phyloP scores from a whole-genome alignment of 2,329 filamentous ascomycete genomes.

The Hymenotorrendiella dingleyae region DNA sequence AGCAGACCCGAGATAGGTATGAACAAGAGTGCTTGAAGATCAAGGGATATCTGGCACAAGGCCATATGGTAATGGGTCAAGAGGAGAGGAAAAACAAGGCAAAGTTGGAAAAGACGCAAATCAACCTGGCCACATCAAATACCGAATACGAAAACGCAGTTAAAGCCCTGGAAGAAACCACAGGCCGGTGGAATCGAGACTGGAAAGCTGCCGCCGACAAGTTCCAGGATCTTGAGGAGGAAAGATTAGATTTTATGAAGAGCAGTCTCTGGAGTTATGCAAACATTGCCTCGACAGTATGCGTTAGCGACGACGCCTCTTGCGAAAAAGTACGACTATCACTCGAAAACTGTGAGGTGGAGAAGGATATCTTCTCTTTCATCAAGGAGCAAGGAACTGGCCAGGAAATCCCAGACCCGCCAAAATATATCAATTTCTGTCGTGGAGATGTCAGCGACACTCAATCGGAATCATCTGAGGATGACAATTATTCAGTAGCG shows the following conservation, averaged over 20 bases:
- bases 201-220: slow-evolving; percentile 98
- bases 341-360: slow-evolving; percentile 91
- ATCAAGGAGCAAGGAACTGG: slow-evolving; percentile 87
- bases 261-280: slow-evolving; percentile 97
- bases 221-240: slow-evolving; percentile 97
- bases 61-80: slow-evolving; percentile 99
- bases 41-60: slow-evolving; percentile 95
- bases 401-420: slow-evolving; percentile 94
- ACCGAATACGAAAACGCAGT: slow-evolving; percentile 90
- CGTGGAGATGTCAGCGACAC: slow-evolving; percentile 78
- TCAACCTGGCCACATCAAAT: slow-evolving; percentile 85
- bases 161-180: slow-evolving; percentile 91
- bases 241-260: slow-evolving; percentile 94
- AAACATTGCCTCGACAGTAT: slow-evolving; percentile 94
- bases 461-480: slow-evolving; percentile 76
- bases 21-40: slow-evolving; percentile 98
- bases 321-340: slow-evolving; percentile 95
- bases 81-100: slow-evolving; percentile 99
- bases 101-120: slow-evolving; percentile 97
- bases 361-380: slow-evolving; percentile 86
- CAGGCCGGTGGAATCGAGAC: slow-evolving; percentile 91
- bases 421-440: slow-evolving; percentile 98
- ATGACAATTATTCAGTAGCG: slow-evolving; percentile 87
- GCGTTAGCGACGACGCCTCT: slow-evolving; percentile 92
- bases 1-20: slow-evolving; percentile 79